Evolutionary conservation across 1,284 basidiomycete species (phyloP).

Genomic region (Cerrena zonata): DNA sequence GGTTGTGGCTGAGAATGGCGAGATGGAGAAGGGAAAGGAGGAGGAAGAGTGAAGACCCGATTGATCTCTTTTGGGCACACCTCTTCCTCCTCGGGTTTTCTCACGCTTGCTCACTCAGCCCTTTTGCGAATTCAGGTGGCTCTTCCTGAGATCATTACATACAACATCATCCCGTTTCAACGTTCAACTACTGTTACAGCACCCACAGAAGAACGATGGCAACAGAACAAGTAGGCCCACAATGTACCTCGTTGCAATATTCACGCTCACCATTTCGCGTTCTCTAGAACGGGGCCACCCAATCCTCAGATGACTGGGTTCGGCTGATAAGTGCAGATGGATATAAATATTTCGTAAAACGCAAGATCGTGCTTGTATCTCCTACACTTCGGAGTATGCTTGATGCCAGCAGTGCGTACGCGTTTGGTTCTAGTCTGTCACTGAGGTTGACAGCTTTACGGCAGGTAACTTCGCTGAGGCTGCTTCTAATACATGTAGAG

Average conservation of each 20-base stretch:
- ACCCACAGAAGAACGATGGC: too few relatives aligned
- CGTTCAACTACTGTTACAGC: too few relatives aligned
- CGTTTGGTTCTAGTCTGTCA: background rate
- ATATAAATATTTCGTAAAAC: conserved; percentile 54
- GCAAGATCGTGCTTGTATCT: conserved; percentile 51
- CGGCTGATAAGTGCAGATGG: conserved; percentile 57
- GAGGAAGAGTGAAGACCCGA: background rate
- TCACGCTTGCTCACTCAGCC: too few relatives aligned
- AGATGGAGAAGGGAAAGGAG: background rate
- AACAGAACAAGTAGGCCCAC: too few relatives aligned
- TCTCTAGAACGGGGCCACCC: background rate
- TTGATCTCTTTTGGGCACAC: too few relatives aligned
- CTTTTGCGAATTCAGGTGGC: too few relatives aligned
- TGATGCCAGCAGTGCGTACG: conserved; percentile 29
- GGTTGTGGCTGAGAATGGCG: background rate
- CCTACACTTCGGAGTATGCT: conserved; percentile 50
- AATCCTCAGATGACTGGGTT: conserved; percentile 47
- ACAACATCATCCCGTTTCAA: too few relatives aligned
- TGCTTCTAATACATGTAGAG: conserved; percentile 39
- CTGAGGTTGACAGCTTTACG: background rate
- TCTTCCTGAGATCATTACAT: too few relatives aligned
- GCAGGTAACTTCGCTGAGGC: conserved; percentile 50
- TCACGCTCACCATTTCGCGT: too few relatives aligned
- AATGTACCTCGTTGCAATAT: too few relatives aligned
- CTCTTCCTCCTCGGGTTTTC: too few relatives aligned